phyloP scores from a whole-genome alignment of 1,284 basidiomycete species.

The Apiotrichum akiyoshidainum region DNA sequence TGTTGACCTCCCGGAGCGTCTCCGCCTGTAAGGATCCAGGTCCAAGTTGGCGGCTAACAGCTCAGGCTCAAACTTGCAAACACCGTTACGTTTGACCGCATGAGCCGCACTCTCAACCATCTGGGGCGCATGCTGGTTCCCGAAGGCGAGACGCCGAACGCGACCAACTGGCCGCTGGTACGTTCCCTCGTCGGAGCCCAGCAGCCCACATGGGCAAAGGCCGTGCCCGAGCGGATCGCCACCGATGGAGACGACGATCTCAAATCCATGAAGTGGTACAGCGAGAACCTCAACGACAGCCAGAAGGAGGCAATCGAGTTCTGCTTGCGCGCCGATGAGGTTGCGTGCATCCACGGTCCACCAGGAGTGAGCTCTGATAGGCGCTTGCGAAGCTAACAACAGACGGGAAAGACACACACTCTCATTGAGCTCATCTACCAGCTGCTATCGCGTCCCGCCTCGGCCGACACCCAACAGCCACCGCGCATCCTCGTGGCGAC shows the following conservation, averaged over 20 bases:
- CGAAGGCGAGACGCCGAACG: not conserved
- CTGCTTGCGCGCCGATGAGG: constrained; percentile 56
- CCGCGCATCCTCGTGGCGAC: constrained; percentile 56
- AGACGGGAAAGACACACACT: constrained; percentile 87
- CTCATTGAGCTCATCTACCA: constrained; percentile 86
- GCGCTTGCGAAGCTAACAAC: constrained; percentile 1
- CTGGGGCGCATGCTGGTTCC: constrained; percentile 56
- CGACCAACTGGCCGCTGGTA: constrained; percentile 52
- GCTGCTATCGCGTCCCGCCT: constrained; percentile 55
- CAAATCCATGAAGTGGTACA: constrained; percentile 64
- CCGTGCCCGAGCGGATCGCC: constrained; percentile 1
- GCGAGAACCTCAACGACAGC: constrained; percentile 71
- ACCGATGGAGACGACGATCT: constrained; percentile 8
- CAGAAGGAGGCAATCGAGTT: constrained; percentile 68
- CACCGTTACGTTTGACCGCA: constrained; percentile 80
- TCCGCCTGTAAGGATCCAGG: constrained; percentile 57
- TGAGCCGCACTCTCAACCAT: constrained; percentile 72
- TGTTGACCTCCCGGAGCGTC: constrained; percentile 75
- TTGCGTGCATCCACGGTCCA: constrained; percentile 94
- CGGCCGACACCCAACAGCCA: constrained; percentile 39
- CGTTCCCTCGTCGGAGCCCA: constrained; percentile 66
- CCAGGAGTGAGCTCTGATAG: constrained; percentile 63
- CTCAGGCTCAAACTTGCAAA: not conserved
- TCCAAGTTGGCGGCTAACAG: not conserved
- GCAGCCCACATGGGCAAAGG: constrained; percentile 30